Evolutionary conservation across 176 grass and related monocot genomes (phyloP).

Genomic region (Bonia amplexicaulis): DNA sequence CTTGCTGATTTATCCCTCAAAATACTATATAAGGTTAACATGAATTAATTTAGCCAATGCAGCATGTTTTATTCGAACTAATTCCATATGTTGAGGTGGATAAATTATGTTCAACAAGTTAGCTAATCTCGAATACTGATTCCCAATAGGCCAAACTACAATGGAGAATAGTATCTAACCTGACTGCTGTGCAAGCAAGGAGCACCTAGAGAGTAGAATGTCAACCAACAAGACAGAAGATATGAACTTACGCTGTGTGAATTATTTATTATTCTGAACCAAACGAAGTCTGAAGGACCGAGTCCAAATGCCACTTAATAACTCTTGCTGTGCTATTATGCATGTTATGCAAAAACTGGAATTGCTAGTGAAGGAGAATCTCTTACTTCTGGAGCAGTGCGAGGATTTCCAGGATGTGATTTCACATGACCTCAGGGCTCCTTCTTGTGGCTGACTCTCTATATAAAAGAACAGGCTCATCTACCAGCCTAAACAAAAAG

Average conservation of each 20-base stretch:
- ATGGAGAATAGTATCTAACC: background rate
- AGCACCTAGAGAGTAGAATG: background rate
- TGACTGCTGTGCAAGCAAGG: background rate
- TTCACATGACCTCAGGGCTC: conserved; percentile 44
- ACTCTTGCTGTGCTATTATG: background rate
- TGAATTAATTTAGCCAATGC: background rate
- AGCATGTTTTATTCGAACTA: conserved; percentile 3
- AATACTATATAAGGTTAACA: background rate
- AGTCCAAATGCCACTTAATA: background rate
- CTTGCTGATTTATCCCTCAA: background rate
- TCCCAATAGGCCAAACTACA: background rate
- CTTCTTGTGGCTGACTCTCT: conserved; percentile 77
- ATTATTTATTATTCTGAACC: background rate
- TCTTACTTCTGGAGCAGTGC: conserved; percentile 65
- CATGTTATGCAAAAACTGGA: background rate
- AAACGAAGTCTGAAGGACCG: background rate
- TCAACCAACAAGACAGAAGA: background rate
- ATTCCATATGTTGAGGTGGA: background rate
- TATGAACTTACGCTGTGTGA: background rate
- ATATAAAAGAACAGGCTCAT: conserved; percentile 74
- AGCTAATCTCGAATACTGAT: background rate
- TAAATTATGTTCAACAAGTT: background rate
- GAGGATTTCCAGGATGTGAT: conserved; percentile 51
- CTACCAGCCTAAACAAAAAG: conserved; percentile 56
- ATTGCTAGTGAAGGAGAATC: background rate